A percentile compares a stretch with the other conserved stretches of the same genome.
These are phyloP conservation scores for Penicillium sp. DNA, from an alignment of 2,329 filamentous ascomycete species.

Conservation along the genomic window DNA sequence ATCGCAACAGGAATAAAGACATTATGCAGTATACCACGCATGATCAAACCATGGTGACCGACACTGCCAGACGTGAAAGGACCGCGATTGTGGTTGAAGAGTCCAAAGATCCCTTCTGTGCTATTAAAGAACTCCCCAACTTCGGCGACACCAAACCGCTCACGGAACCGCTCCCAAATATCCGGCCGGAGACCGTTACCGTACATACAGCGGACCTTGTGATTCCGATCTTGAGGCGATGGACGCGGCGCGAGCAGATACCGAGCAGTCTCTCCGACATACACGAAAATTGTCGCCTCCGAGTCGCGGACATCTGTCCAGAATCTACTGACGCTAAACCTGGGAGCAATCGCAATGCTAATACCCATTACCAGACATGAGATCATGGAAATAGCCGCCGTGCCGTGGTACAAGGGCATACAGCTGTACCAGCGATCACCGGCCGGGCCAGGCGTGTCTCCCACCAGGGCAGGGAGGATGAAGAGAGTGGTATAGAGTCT, in stretches of 20 bases:
- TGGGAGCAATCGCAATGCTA: constrained; percentile 41
- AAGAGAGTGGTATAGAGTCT: constrained; percentile 45
- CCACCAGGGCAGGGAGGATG: constrained; percentile 35
- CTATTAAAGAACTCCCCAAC: constrained; percentile 77
- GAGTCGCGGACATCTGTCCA: constrained; percentile 71
- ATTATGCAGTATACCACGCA: constrained; percentile 55
- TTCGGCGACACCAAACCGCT: constrained; percentile 52
- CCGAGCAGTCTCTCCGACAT: constrained; percentile 74
- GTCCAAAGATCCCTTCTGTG: constrained; percentile 67
- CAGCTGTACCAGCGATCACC: constrained; percentile 70
- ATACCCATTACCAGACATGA: constrained; percentile 55
- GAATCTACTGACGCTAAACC: constrained; percentile 68
- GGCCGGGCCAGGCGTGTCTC: constrained; percentile 29
- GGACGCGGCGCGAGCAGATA: constrained; percentile 69
- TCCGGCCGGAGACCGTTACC: constrained; percentile 53
- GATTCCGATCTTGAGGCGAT: constrained; percentile 45
- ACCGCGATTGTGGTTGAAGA: constrained; percentile 61
- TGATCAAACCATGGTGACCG: constrained; percentile 68
- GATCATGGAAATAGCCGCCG: constrained; percentile 62
- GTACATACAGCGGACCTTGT: constrained; percentile 47
- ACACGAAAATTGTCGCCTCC: constrained; percentile 68
- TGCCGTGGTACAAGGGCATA: constrained; percentile 78
- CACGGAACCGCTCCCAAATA: constrained; percentile 55
- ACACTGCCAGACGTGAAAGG: constrained; percentile 65
- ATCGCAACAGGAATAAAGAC: constrained; percentile 66